These are phyloP conservation scores for Clarireedia monteithiana DNA, from an alignment of 2,329 filamentous ascomycete species.

Conservation along the genomic window DNA sequence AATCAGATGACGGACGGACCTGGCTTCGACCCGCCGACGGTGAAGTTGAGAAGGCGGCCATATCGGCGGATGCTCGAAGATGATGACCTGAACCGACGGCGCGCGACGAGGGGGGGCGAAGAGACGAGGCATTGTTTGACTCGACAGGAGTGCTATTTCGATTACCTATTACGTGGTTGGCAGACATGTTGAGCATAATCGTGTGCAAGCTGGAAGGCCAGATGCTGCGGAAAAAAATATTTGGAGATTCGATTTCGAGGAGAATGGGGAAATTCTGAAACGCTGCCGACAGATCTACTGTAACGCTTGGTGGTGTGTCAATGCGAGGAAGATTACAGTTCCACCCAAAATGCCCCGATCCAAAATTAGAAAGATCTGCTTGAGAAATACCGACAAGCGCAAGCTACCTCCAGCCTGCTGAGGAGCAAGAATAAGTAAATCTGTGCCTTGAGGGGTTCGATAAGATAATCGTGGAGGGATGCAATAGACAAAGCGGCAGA, in stretches of 20 bases:
- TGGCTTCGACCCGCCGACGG: conserved; percentile 56
- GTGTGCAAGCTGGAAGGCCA: background rate
- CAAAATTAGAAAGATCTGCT: conserved; percentile 18
- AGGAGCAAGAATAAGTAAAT: conserved; percentile 2
- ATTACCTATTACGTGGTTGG: conserved; percentile 54
- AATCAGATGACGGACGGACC: conserved; percentile 90
- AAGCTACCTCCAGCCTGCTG: conserved; percentile 16
- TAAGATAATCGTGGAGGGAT: no score
- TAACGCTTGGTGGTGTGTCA: conserved; percentile 1
- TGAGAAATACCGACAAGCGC: conserved; percentile 20
- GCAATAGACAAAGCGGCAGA: no score
- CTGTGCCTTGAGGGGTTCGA: background rate
- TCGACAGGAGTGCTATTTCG: conserved; percentile 91
- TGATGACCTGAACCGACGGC: conserved; percentile 73
- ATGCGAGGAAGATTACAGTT: conserved; percentile 19
- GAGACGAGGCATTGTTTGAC: conserved; percentile 70
- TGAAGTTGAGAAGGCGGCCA: conserved; percentile 70
- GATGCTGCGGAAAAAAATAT: conserved; percentile 3
- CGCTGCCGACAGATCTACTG: conserved; percentile 2
- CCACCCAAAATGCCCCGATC: conserved; percentile 11
- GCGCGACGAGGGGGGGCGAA: conserved; percentile 75
- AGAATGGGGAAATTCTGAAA: conserved; percentile 5
- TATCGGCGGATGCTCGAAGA: conserved; percentile 90
- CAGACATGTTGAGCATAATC: conserved; percentile 47
- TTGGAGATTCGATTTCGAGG: conserved; percentile 2